A percentile compares a stretch with the other conserved stretches of the same genome.
Evolutionary conservation across 2,329 filamentous ascomycete species (phyloP).

Genomic region (Ceratocystis variospora): DNA sequence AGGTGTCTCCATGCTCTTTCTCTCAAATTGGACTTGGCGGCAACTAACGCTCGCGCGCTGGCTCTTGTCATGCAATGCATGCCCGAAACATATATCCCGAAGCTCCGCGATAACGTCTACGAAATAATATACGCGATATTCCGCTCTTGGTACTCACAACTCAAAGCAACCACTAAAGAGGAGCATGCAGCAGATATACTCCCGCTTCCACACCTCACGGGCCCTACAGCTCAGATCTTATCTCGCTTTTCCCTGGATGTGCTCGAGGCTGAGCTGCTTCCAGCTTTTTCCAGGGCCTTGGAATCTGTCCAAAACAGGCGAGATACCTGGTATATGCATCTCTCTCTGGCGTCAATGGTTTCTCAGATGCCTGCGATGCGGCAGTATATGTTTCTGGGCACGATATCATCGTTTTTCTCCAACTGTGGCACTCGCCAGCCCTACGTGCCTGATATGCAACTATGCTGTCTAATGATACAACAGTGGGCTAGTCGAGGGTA

Average conservation of each 20-base stretch:
- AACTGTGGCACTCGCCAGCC: neutral
- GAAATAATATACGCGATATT: constrained; percentile 4
- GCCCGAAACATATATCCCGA: neutral
- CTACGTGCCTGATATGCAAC: constrained; percentile 16
- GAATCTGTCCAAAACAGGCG: neutral
- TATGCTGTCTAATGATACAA: constrained; percentile 20
- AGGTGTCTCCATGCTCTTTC: constrained; percentile 9
- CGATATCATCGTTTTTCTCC: constrained; percentile 17
- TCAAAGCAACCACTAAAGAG: neutral
- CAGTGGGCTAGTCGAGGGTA: constrained; percentile 22
- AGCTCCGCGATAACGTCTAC: neutral
- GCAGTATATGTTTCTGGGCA: constrained; percentile 20
- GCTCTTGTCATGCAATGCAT: constrained; percentile 14
- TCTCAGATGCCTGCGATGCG: constrained; percentile 20
- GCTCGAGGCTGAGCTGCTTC: neutral
- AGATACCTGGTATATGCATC: constrained; percentile 10
- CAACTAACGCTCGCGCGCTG: constrained; percentile 7
- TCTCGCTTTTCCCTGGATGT: constrained; percentile 8
- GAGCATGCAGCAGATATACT: constrained; percentile 2
- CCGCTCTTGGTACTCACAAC: neutral
- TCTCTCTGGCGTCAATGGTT: constrained; percentile 20
- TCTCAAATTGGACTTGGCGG: constrained; percentile 12
- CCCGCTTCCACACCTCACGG: constrained; percentile 15
- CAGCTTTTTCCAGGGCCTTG: neutral
- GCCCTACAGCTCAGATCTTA: constrained; percentile 10